Evolutionary conservation across 2,329 filamentous ascomycete species (phyloP).

Genomic region (Calonectria honghensis): DNA sequence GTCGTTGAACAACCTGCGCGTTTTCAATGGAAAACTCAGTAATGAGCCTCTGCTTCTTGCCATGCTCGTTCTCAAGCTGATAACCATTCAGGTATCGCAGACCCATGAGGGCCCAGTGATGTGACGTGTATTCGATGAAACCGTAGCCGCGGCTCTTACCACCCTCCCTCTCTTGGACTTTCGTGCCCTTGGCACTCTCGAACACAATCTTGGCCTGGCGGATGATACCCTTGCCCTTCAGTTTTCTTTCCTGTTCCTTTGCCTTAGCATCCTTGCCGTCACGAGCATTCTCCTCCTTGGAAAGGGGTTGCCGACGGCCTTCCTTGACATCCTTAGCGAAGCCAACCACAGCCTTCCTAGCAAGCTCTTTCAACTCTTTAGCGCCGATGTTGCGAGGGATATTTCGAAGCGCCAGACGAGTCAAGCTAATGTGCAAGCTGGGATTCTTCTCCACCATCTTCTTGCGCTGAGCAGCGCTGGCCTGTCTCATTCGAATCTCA

Average conservation of each 20-base stretch:
- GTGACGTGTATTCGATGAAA: constrained; percentile 96
- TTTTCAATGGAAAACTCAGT: constrained; percentile 99
- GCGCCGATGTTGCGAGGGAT: constrained; percentile 88
- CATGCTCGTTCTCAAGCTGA: constrained; percentile 74
- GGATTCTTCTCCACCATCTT: constrained; percentile 94
- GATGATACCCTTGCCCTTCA: constrained; percentile 90
- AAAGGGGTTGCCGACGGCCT: constrained; percentile 84
- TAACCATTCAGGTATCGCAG: constrained; percentile 94
- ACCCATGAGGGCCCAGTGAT: constrained; percentile 96
- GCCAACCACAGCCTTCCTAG: constrained; percentile 92
- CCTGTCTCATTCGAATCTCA: constrained; percentile 91
- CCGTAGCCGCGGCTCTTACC: constrained; percentile 95
- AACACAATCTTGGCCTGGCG: constrained; percentile 96
- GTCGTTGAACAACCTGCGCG: constrained; percentile 91
- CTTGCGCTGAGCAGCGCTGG: constrained; percentile 90
- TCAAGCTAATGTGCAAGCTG: constrained; percentile 89
- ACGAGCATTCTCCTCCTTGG: constrained; percentile 90
- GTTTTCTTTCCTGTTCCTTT: constrained; percentile 86
- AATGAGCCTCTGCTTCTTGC: constrained; percentile 91
- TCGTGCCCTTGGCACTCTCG: constrained; percentile 89
- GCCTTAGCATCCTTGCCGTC: constrained; percentile 87
- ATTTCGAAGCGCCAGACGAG: constrained; percentile 93
- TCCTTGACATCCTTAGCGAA: constrained; percentile 93
- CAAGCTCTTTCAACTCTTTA: constrained; percentile 93
- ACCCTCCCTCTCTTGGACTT: constrained; percentile 84